Evolutionary conservation across 139 green algal species (phyloP).

Genomic region (Chlamydomonas incerta): DNA sequence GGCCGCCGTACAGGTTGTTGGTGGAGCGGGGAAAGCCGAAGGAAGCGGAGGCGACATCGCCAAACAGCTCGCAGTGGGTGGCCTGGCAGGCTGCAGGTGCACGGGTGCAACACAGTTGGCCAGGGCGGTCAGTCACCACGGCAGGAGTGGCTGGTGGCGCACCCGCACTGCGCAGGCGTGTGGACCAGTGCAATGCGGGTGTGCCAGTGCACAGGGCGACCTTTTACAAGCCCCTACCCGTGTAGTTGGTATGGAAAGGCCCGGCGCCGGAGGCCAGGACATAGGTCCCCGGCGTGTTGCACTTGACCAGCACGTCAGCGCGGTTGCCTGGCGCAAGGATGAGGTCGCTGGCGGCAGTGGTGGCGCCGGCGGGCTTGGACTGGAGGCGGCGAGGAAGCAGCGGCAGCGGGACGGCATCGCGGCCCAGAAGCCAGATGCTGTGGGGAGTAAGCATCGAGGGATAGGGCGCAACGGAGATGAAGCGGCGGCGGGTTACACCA

Average conservation of each 20-base stretch:
- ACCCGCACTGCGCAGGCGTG: no score
- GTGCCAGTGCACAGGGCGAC: no score
- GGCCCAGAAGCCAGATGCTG: conserved; percentile 17
- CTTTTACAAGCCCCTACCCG: no score
- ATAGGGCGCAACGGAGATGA: no score
- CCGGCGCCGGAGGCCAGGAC: conserved; percentile 12
- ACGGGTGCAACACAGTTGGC: no score
- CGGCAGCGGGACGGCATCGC: conserved; percentile 24
- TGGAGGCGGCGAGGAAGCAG: neutral
- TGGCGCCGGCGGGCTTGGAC: neutral
- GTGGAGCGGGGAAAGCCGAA: neutral
- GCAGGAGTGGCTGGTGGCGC: no score
- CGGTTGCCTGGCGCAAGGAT: neutral
- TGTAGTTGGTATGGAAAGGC: conserved; percentile 28
- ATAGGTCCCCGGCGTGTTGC: conserved; percentile 6
- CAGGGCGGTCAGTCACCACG: no score
- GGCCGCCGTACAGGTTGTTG: conserved; percentile 17
- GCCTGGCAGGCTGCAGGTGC: conserved; percentile 5
- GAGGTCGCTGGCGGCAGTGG: neutral
- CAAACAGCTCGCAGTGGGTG: conserved; percentile 32
- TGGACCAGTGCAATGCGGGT: no score
- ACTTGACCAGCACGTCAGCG: conserved; percentile 29
- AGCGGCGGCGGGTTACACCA: no score
- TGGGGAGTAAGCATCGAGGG: neutral
- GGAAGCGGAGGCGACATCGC: neutral